Percentiles rank a stretch among this genome's conserved stretches.
Conservation (phyloP, 306 rosid species). For the Vachellia collinsii region DNA sequence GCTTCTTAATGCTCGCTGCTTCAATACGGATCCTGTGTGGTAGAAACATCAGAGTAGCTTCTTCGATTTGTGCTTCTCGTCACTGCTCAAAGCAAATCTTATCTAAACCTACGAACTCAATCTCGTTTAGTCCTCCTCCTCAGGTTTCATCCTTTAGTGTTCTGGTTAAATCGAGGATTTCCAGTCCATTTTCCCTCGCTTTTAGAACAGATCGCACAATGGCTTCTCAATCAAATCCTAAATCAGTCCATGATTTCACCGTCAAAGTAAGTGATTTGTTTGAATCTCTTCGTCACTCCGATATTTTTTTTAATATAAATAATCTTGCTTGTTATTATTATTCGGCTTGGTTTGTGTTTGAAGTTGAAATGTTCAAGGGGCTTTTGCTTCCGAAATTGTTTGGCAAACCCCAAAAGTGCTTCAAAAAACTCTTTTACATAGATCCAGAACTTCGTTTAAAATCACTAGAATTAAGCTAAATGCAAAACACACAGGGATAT, state of each 20-base stretch:
- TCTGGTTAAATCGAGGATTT: conserved; percentile 18
- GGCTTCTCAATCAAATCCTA: conserved; percentile 59
- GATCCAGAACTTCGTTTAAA: no score
- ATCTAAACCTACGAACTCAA: conserved; percentile 14
- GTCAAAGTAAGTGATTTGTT: conserved; percentile 51
- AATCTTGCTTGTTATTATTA: not conserved
- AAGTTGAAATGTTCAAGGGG: not conserved
- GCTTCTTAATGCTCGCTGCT: conserved; percentile 38
- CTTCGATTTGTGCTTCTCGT: conserved; percentile 36
- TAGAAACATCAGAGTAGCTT: conserved; percentile 25
- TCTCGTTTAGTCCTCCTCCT: conserved; percentile 1
- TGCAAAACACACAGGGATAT: not conserved
- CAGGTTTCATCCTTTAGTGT: conserved; percentile 21
- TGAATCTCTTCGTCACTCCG: not conserved
- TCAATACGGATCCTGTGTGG: conserved; percentile 40
- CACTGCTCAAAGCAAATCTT: conserved; percentile 14
- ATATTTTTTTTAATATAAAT: not conserved
- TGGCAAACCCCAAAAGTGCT: no score
- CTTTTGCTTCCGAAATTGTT: not conserved
- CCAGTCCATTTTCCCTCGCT: conserved; percentile 9
- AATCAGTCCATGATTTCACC: conserved; percentile 68
- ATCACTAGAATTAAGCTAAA: no score
- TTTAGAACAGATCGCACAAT: conserved; percentile 50
- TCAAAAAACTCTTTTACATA: no score
- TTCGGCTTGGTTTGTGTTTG: not conserved